Base-by-base conservation (phyloP, 2,329 filamentous ascomycete genomes). In the Sporothrix euskadiensis region DNA sequence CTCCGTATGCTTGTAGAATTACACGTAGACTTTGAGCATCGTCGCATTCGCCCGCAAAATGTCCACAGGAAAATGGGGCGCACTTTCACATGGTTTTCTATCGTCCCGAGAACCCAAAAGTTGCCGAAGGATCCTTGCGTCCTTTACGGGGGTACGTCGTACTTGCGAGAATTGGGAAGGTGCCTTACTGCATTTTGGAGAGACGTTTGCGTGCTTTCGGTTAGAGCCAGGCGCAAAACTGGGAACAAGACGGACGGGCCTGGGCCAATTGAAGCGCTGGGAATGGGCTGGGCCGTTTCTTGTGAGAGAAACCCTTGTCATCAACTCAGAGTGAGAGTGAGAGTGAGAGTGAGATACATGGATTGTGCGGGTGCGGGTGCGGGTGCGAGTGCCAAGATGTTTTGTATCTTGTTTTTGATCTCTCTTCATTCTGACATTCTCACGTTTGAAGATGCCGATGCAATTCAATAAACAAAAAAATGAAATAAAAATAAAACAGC, bases 41-140 rank as follows among this genome's bases (percentile, higher is more conserved):
- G 56, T n/a, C 30, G 56, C 56, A 59, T 35, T 59, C 26, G 14
- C 30, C 52, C 52, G n/a, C 52, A 26, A 49, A 56, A 57, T 32
- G 56, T n/a, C 49, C 49, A 22, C 49, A 12, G 9, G 22, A 12
- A 56, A 35, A 35, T 14, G 56, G 5, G 56, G 56, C 26, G 56
- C 30, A 59, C 30, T 59, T 59, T 59, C 56, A 59, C 56, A 59
- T 59, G 56, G 56, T 35, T 59, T 59, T n/a, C 56, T 30, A 9
- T 35, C 56, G 12, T 59, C 14, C 6, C 10, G 26, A 26, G 26
- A 26, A 26, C 54, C 30, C 19, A 59, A 59, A 59, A 35, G 30
- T n/a, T 35, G 32, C 56, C 56, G 56, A 35, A 19, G 14, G 26
- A 56, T 56, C 52, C 22, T 56, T 56, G 8, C 56, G 35, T 35